Evolutionary conservation across 306 rosid species (phyloP).

Genomic region (Rosa rugosa): DNA sequence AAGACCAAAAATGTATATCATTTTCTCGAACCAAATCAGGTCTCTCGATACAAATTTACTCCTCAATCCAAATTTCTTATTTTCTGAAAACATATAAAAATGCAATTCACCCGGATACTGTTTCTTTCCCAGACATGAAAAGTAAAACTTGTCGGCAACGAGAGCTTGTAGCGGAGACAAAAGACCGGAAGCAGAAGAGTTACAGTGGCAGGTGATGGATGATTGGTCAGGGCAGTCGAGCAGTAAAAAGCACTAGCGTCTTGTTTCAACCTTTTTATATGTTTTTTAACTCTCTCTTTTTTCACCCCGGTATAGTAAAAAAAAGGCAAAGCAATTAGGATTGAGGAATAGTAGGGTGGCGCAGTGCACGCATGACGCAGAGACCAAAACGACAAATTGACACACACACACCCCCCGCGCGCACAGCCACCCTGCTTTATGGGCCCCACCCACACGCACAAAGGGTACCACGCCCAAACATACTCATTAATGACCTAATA

Average conservation of each 20-base stretch:
- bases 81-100: not conserved
- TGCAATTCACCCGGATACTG: not conserved
- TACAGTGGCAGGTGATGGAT: not conserved
- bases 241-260: constrained; percentile 6
- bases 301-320: not conserved
- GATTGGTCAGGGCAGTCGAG: not conserved
- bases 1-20: too few species aligned
- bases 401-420: not conserved
- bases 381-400: not conserved
- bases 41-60: too few species aligned
- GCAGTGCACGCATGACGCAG: not conserved
- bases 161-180: not conserved
- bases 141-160: not conserved
- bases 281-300: not conserved
- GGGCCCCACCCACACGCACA: not conserved
- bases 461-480: not conserved
- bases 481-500: not conserved
- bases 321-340: too few species aligned
- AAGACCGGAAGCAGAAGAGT: not conserved
- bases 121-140: not conserved
- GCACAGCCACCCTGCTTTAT: not conserved
- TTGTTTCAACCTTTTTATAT: not conserved
- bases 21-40: too few species aligned
- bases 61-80: not conserved
- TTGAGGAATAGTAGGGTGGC: not conserved